A percentile compares a stretch with the other conserved stretches of the same genome.
Evolutionary conservation across 257 asterid species (phyloP).

Genomic region (Parsonsia alboflavescens): DNA sequence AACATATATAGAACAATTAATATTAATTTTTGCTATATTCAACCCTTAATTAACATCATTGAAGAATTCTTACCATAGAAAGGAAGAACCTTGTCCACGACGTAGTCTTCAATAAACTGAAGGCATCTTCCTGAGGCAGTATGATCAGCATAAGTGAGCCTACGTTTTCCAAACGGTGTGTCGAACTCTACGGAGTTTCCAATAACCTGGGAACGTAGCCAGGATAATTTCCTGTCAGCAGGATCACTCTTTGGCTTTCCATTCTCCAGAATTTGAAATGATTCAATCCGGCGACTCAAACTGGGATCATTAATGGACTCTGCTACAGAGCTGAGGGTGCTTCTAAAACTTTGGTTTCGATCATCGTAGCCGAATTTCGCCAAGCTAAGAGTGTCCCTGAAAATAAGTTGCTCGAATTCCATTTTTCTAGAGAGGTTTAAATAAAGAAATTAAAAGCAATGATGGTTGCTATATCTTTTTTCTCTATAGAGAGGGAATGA

Average conservation of each 20-base stretch:
- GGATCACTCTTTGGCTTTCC: slow-evolving; percentile 16
- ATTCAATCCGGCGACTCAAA: slow-evolving; percentile 3
- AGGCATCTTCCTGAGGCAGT: slow-evolving; percentile 74
- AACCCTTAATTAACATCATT: no score
- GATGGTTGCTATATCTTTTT: not conserved
- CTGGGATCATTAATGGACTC: not conserved
- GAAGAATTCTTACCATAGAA: slow-evolving; percentile 56
- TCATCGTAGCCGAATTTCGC: no score
- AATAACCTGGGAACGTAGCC: slow-evolving; percentile 60
- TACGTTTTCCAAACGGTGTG: slow-evolving; percentile 62
- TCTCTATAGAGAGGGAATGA: not conserved
- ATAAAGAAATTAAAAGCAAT: no score
- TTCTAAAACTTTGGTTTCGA: no score
- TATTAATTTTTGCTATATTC: no score
- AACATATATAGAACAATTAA: no score
- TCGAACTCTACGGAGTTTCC: slow-evolving; percentile 38
- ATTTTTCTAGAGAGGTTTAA: not conserved
- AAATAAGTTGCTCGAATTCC: not conserved
- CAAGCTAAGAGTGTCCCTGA: not conserved
- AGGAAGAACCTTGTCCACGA: slow-evolving; percentile 45
- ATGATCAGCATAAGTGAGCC: slow-evolving; percentile 67
- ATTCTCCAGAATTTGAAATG: slow-evolving; percentile 16
- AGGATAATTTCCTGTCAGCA: slow-evolving; percentile 6
- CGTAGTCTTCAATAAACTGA: slow-evolving; percentile 45
- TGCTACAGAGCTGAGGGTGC: no score